Conservation (phyloP, 2,329 filamentous ascomycete genomes). For the Sarocladium kiliense region DNA sequence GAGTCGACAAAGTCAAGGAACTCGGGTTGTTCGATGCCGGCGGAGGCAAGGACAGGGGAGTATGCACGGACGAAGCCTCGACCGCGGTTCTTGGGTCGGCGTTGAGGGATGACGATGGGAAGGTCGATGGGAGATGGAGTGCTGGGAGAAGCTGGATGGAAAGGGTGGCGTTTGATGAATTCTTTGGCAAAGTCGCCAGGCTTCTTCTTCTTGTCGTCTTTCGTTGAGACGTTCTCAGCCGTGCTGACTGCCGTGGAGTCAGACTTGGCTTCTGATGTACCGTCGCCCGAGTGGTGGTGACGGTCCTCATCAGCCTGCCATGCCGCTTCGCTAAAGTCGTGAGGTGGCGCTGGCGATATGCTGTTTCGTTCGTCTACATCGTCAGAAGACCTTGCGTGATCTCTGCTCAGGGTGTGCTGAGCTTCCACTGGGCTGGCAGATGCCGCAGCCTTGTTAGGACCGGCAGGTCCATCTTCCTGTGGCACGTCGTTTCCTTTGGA, state of each 20-base stretch:
- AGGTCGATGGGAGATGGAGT: slow-evolving; percentile 23
- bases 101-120: slow-evolving; percentile 47
- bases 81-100: slow-evolving; percentile 40
- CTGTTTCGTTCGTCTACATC: not conserved
- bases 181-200: not conserved
- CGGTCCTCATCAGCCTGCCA: not conserved
- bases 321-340: not conserved
- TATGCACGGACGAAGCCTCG: slow-evolving; percentile 51
- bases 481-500: no score
- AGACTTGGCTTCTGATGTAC: not conserved
- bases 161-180: slow-evolving; percentile 11
- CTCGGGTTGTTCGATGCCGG: slow-evolving; percentile 40
- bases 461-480: not conserved
- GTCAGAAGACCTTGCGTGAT: not conserved
- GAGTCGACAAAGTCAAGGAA: slow-evolving; percentile 44
- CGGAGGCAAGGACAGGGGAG: slow-evolving; percentile 39
- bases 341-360: no score
- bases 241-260: not conserved
- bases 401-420: not conserved
- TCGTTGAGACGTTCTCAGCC: not conserved
- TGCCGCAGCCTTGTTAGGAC: not conserved
- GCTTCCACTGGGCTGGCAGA: not conserved
- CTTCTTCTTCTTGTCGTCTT: not conserved
- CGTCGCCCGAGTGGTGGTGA: not conserved
- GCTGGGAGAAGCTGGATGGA: not conserved